Percentiles rank a stretch among this genome's conserved stretches.
Conservation (phyloP, 495 filamentous ascomycete genomes). For the Chaetomidium leptoderma region DNA sequence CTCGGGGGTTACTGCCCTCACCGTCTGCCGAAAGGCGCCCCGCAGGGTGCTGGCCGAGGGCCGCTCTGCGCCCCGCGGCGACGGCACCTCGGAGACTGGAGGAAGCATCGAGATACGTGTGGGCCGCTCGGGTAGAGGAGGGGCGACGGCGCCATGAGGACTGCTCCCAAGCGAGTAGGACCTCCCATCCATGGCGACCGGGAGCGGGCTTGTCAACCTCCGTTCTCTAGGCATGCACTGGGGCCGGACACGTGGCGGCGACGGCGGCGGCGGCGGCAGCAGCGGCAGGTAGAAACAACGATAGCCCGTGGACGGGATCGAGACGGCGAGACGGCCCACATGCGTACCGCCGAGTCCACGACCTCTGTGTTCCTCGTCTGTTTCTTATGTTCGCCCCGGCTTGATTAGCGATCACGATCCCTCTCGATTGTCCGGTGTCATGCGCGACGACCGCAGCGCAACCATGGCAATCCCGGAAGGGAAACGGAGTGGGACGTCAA, state of each 20-base stretch:
- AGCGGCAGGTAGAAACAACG: background rate
- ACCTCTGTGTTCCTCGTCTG: background rate
- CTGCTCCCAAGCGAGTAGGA: conserved; percentile 6
- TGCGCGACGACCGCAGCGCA: background rate
- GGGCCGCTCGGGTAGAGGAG: conserved; percentile 26
- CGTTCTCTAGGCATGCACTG: conserved; percentile 17
- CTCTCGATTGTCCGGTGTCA: conserved; percentile 4
- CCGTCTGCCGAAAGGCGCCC: conserved; percentile 34
- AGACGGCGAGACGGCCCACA: background rate
- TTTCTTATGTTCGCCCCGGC: background rate
- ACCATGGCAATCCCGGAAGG: conserved; percentile 6
- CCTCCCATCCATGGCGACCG: conserved; percentile 29
- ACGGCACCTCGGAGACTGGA: conserved; percentile 26
- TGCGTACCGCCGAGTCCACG: conserved; percentile 3
- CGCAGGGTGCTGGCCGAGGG: conserved; percentile 27
- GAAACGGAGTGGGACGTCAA: background rate
- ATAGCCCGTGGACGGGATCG: conserved; percentile 3
- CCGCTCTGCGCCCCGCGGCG: conserved; percentile 23
- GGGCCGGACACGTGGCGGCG: background rate
- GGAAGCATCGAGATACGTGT: conserved; percentile 19
- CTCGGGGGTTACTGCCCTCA: conserved; percentile 55
- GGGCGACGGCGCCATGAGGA: conserved; percentile 7
- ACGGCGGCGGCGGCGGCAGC: background rate
- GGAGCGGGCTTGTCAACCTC: conserved; percentile 21
- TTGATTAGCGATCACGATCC: conserved; percentile 2